A percentile compares a stretch with the other conserved stretches of the same genome.
phyloP scores from a whole-genome alignment of 495 filamentous ascomycete species.

The Pyrenula aspistea region DNA sequence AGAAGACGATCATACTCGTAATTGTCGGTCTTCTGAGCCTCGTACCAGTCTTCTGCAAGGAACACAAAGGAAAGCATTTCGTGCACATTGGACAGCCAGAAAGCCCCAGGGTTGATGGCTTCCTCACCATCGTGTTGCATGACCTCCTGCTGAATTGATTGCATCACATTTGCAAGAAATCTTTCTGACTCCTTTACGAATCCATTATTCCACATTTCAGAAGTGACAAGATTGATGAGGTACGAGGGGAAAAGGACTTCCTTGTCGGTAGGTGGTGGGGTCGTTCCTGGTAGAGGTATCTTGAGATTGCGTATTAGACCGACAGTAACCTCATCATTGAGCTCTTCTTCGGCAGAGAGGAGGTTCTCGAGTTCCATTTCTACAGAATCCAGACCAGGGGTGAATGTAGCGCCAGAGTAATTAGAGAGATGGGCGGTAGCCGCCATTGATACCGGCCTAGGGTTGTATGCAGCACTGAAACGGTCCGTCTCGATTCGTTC shows the following conservation, averaged over 20 bases:
- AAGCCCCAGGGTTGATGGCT: conserved; percentile 91
- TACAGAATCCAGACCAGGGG: conserved; percentile 72
- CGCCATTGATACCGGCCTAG: conserved; percentile 90
- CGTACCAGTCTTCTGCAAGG: conserved; percentile 98
- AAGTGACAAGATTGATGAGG: conserved; percentile 96
- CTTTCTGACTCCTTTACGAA: conserved; percentile 99
- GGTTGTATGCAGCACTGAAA: conserved; percentile 85
- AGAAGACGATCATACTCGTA: conserved; percentile 96
- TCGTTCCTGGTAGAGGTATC: conserved; percentile 75
- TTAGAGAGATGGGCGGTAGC: conserved; percentile 48
- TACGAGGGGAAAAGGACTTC: conserved; percentile 98
- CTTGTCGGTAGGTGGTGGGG: conserved; percentile 86
- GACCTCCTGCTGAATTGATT: conserved; percentile 96
- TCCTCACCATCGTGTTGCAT: conserved; percentile 98
- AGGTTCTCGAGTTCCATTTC: conserved; percentile 89
- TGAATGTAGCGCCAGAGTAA: conserved; percentile 56
- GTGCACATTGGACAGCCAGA: conserved; percentile 99
- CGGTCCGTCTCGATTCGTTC: conserved; percentile 72
- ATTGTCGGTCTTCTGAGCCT: conserved; percentile 97
- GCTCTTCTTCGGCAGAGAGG: conserved; percentile 83
- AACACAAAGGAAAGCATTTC: conserved; percentile 99
- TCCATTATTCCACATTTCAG: conserved; percentile 99
- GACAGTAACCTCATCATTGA: conserved; percentile 94
- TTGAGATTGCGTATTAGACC: conserved; percentile 93
- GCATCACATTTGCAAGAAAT: conserved; percentile 98